Conservation (phyloP, 2,329 filamentous ascomycete genomes). For the Sphaerostilbella broomeana region DNA sequence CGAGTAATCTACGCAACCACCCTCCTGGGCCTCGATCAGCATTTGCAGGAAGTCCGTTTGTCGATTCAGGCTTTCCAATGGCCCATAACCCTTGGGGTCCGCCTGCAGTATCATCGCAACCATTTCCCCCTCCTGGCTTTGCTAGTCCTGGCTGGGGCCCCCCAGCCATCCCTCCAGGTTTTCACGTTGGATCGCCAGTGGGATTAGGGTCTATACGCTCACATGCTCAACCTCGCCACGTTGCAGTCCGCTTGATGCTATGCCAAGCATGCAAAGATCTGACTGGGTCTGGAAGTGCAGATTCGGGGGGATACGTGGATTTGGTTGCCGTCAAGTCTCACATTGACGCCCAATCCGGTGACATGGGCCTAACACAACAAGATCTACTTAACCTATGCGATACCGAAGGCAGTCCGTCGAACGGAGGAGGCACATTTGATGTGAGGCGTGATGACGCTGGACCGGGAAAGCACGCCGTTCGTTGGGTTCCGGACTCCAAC, state of each 20-base stretch:
- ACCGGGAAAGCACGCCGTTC: constrained; percentile 37
- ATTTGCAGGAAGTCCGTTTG: constrained; percentile 38
- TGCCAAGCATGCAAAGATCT: constrained; percentile 70
- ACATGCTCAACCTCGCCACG: constrained; percentile 53
- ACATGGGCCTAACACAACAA: constrained; percentile 36
- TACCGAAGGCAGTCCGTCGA: constrained; percentile 77
- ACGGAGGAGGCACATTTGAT: constrained; percentile 86
- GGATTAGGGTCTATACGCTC: constrained; percentile 25
- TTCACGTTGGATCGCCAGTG: constrained; percentile 28
- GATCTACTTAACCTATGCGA: constrained; percentile 84
- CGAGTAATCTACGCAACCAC: constrained; percentile 38
- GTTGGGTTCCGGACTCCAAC: constrained; percentile 49
- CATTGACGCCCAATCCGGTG: constrained; percentile 49
- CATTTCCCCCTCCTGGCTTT: constrained; percentile 43
- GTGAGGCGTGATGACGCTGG: constrained; percentile 46
- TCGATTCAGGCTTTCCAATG: constrained; percentile 35
- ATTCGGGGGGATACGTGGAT: constrained; percentile 60
- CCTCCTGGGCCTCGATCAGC: constrained; percentile 41
- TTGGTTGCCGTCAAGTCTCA: constrained; percentile 61
- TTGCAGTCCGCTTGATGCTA: constrained; percentile 65
- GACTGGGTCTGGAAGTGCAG: constrained; percentile 30
- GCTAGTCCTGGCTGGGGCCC: constrained; percentile 34
- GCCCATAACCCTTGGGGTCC: constrained; percentile 38
- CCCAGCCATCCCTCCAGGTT: constrained; percentile 28
- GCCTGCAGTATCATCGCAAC: constrained; percentile 26